Evolutionary conservation across 2,329 filamentous ascomycete species (phyloP).

Genomic region (Mollisia scopiformis): DNA sequence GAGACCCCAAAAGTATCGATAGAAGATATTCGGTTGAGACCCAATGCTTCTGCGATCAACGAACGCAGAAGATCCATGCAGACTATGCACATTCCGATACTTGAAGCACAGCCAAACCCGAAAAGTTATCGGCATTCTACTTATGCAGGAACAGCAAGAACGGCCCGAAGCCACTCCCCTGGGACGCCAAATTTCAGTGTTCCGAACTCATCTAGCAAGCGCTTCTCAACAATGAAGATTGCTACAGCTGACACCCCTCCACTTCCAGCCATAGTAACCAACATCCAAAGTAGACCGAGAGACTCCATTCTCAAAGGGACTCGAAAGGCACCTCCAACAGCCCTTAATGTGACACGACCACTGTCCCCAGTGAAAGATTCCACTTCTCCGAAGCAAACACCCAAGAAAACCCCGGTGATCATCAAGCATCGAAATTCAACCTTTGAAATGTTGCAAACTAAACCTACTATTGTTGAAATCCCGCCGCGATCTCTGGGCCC

Average conservation of each 20-base stretch:
- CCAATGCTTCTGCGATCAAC: conserved; percentile 32
- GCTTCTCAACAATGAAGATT: conserved; percentile 23
- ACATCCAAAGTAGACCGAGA: background rate
- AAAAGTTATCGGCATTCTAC: conserved; percentile 31
- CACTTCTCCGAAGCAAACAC: conserved; percentile 14
- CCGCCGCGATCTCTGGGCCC: conserved; percentile 12
- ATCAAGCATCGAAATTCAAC: conserved; percentile 14
- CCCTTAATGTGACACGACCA: conserved; percentile 19
- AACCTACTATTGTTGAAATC: conserved; percentile 14
- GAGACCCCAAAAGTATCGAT: conserved; percentile 22
- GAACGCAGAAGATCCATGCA: conserved; percentile 37
- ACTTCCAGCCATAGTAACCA: conserved; percentile 9
- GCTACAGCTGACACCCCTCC: background rate
- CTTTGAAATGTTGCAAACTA: conserved; percentile 14
- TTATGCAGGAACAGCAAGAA: conserved; percentile 18
- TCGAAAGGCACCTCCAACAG: conserved; percentile 20
- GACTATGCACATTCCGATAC: conserved; percentile 22
- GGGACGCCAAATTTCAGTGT: conserved; percentile 36
- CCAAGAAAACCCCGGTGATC: conserved; percentile 6
- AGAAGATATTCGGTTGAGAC: conserved; percentile 27
- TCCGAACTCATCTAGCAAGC: conserved; percentile 31
- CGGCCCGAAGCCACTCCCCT: conserved; percentile 18
- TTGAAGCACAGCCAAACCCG: conserved; percentile 20
- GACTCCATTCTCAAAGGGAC: conserved; percentile 19
- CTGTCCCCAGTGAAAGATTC: conserved; percentile 25